These are phyloP conservation scores for Berberis vulgaris DNA, from an alignment of 164 flowering plant genomes.

Conservation along the genomic window DNA sequence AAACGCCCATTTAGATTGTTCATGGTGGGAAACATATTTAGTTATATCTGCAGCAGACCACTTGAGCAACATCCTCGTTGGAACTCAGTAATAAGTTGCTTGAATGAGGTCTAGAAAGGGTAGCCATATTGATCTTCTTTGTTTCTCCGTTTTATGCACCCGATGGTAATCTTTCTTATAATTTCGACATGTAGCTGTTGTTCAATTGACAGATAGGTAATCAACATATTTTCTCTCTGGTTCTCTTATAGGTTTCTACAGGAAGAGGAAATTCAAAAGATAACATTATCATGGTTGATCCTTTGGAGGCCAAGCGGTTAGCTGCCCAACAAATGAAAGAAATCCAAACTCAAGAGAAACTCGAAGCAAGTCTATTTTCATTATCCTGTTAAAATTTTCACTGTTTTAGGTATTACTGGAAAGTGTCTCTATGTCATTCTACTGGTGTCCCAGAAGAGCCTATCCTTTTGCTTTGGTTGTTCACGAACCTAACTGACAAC, in stretches of 20 bases:
- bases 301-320: slow-evolving; percentile 86
- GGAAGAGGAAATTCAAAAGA: slow-evolving; percentile 19
- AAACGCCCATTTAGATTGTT: too few relatives aligned
- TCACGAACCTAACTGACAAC: not conserved
- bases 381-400: not conserved
- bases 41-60: too few relatives aligned
- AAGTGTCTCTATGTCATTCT: not conserved
- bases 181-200: not conserved
- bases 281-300: slow-evolving; percentile 86
- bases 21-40: too few relatives aligned
- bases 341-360: slow-evolving; percentile 58
- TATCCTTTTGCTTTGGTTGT: not conserved
- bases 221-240: not conserved
- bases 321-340: slow-evolving; percentile 79
- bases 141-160: not conserved
- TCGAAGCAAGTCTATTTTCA: slow-evolving; percentile 34
- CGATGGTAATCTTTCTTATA: not conserved
- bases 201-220: not conserved
- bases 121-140: not conserved
- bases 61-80: too few relatives aligned
- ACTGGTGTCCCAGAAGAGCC: not conserved
- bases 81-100: too few relatives aligned
- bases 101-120: too few relatives aligned
- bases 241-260: slow-evolving; percentile 30
- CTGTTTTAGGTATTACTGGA: not conserved